Evolutionary conservation across 2,329 filamentous ascomycete species (phyloP), one percentile per base, ranked within the genome.

Genomic region (Colletotrichum tabaci): DNA sequence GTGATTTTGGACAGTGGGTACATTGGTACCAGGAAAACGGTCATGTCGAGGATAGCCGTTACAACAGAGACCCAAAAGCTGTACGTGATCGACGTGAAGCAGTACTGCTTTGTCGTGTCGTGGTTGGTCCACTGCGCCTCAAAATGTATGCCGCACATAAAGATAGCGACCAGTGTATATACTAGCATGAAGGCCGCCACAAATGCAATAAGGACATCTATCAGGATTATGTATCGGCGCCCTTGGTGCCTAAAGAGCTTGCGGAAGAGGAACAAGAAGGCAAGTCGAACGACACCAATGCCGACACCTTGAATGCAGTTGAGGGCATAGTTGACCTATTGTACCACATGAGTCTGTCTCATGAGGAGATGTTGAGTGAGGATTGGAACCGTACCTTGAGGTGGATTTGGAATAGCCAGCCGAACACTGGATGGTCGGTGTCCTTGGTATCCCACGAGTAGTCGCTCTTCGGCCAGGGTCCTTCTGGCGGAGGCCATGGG

Each of bases 191-290:
- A 67, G 6, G 38, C 13, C 30, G 49, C 47, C 35, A 67, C 64
- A 23, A 53, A 44, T 2, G 2, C 64, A 3, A 67, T 55, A 23
- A 67, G 64, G n/a, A 7, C n/a, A 23, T 61, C n/a, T 12, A 67
- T 16, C 18, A 61, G 16, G 23, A 67, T 38, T n/a, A 23, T 55
- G 56, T 67, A 67, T 7, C 13, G 13, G 9, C 49, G 46, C 8
- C 64, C 64, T 10, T 67, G 64, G 23, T 47, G 38, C n/a, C 12
- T 7, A 18, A 67, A 67, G 38, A 67, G 64, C 15, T 61, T 67
- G 38, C 56, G 46, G 47, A 67, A 67, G 35, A 67, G 64, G 38
- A 67, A 67, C 16, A 67, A 38, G 56, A 67, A 67, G 18, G 64
- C 64, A 3, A 67, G 64, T 15, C 64, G 64, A 23, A 67, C 64